phyloP scores from a whole-genome alignment of 768 basidiomycete genomes.

The Tulasnella sp. region DNA sequence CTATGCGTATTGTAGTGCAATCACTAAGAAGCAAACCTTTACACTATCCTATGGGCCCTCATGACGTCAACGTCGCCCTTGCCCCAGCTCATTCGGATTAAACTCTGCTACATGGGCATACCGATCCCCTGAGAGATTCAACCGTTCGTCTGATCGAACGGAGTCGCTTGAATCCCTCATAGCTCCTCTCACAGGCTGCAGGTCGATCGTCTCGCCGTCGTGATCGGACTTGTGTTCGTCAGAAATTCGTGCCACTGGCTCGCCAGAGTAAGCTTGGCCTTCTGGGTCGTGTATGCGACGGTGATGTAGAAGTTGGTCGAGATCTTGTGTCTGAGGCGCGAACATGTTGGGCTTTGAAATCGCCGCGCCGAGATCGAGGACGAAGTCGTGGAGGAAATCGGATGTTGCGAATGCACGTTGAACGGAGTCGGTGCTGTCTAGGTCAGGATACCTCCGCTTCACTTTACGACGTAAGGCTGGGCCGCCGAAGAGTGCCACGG shows the following conservation, averaged over 20 bases:
- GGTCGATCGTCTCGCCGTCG: background rate
- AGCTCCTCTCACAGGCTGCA: background rate
- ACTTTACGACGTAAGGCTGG: background rate
- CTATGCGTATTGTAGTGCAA: too few species aligned
- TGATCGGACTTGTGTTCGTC: background rate
- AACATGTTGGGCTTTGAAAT: background rate
- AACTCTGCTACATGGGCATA: background rate
- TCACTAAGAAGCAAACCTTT: too few species aligned
- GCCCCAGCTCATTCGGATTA: background rate
- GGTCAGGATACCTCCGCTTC: background rate
- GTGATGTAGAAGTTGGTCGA: background rate
- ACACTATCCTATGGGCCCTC: too few species aligned
- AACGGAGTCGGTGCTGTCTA: background rate
- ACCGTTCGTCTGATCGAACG: background rate
- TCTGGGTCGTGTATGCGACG: background rate
- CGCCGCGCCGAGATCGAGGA: constrained; percentile 8
- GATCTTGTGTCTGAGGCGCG: background rate
- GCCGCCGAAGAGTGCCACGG: background rate
- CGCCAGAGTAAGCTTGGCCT: background rate
- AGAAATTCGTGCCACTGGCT: background rate
- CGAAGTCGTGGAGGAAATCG: constrained; percentile 16
- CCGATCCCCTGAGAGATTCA: background rate
- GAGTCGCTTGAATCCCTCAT: background rate
- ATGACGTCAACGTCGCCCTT: background rate
- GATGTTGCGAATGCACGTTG: constrained; percentile 7